phyloP scores from a whole-genome alignment of 768 basidiomycete species.

The Tricholomella constricta region DNA sequence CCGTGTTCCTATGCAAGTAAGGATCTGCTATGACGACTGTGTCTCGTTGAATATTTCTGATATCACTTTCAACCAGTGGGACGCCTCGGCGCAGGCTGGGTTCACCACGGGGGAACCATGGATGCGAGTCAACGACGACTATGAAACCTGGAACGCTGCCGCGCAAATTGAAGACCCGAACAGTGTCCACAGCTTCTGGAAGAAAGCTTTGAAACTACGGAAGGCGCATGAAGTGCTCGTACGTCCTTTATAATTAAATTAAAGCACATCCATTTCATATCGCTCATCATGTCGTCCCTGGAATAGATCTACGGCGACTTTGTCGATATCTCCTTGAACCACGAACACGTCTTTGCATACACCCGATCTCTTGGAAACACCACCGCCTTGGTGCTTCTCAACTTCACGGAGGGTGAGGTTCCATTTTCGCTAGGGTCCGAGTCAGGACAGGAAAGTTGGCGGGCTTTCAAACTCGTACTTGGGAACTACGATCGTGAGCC shows the following conservation, averaged over 20 bases:
- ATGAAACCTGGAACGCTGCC: slow-evolving; percentile 56
- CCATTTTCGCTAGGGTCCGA: slow-evolving; percentile 21
- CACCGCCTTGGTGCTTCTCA: slow-evolving; percentile 48
- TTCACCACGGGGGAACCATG: slow-evolving; percentile 68
- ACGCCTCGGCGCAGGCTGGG: slow-evolving; percentile 53
- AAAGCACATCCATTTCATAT: not conserved
- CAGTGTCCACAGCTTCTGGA: slow-evolving; percentile 68
- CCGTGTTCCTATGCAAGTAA: slow-evolving; percentile 68
- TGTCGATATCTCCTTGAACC: slow-evolving; percentile 41
- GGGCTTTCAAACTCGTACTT: slow-evolving; percentile 23
- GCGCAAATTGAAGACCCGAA: slow-evolving; percentile 45
- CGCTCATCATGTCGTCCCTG: not conserved
- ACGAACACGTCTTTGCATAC: slow-evolving; percentile 60
- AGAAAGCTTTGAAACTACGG: slow-evolving; percentile 50
- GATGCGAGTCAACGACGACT: slow-evolving; percentile 78
- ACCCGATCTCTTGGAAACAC: slow-evolving; percentile 38
- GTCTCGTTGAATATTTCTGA: not conserved
- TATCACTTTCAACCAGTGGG: slow-evolving; percentile 47
- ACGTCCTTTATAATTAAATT: slow-evolving; percentile 22
- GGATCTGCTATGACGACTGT: slow-evolving; percentile 1
- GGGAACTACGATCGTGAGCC: slow-evolving; percentile 28
- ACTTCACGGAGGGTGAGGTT: slow-evolving; percentile 39
- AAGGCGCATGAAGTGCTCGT: slow-evolving; percentile 59
- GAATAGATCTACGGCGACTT: slow-evolving; percentile 67
- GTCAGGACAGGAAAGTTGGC: slow-evolving; percentile 9